Percentiles rank a stretch among this genome's conserved stretches.
Conservation (phyloP, 1,284 basidiomycete genomes). For the Leccinum glutinopallens region DNA sequence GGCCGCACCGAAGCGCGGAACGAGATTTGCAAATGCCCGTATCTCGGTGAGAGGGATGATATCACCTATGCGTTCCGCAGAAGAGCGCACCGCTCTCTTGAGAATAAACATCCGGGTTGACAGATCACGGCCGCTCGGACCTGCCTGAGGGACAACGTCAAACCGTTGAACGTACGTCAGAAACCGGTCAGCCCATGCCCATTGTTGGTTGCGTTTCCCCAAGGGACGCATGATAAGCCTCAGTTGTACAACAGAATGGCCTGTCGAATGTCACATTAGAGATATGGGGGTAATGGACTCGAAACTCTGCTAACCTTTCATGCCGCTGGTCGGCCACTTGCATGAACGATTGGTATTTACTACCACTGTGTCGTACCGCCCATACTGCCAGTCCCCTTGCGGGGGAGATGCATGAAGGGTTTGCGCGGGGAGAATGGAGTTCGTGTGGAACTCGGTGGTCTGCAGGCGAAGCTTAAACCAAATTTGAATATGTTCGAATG, state of each 20-base stretch:
- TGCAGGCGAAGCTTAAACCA: neutral
- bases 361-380: neutral
- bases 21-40: neutral
- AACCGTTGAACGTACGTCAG: neutral
- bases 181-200: constrained; percentile 1
- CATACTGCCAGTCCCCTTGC: neutral
- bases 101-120: constrained; percentile 1
- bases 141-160: neutral
- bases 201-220: neutral
- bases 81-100: neutral
- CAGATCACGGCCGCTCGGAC: neutral
- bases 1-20: neutral
- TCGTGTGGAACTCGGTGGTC: neutral
- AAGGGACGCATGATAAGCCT: neutral
- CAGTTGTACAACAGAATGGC: constrained; percentile 1
- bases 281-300: neutral
- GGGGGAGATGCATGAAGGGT: neutral
- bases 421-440: neutral
- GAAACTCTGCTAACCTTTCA: neutral
- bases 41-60: neutral
- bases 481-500: neutral
- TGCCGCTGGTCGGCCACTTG: neutral
- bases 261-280: neutral
- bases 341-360: neutral
- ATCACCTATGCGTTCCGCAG: neutral